Base-by-base conservation (phyloP, 2,329 filamentous ascomycete genomes). In the Orbilia quercus region DNA sequence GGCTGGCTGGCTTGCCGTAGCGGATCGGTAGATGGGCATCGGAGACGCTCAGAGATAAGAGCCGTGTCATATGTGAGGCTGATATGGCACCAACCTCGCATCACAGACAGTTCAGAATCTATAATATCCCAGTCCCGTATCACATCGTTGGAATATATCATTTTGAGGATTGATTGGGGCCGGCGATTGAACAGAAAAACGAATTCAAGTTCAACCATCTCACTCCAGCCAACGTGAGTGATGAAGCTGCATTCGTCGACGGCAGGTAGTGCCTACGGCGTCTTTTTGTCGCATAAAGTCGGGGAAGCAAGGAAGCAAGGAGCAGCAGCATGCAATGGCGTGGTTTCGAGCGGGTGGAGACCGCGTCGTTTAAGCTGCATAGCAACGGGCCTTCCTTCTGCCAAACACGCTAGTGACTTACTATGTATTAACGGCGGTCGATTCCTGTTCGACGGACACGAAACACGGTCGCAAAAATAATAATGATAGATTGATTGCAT, bases 241-340 rank as follows among this genome's bases (percentile, higher is more conserved):
- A 20, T 20, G 42, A 22, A 45, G 18, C 36, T 16, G 42, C 42
- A 50, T 28, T 31, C 50, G 28, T n/a, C 50, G 50, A 44, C 16
- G 58, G 58, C 58, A 63, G 45, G 58, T 63, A 28, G 45, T 63
- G 45, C 58, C 58, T 63, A 63, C 58, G 45, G 58, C 58, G 58
- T 42, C 58, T 38, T 60, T 36, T 36, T 9, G 18, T 25, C 20
- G 18, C 23, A 16, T 54, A 5, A 22, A 12, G 25, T 7, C n/a
- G n/a, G n/a, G n/a, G 36, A 36, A n/a, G 7, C 16, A 23, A 18
- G 14, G 45, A 22, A 9, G 20, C 16, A 6, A 23, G 11, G 16
- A 47, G 6, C 18, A 6, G 16, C 11, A 11, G 22, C 14, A 25
- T 20, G 28, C 16, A 9, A 34, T 16, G 16, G 25, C 9, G 14